Evolutionary conservation across 345 rosid genomes (phyloP).

Genomic region (Populus simonii): DNA sequence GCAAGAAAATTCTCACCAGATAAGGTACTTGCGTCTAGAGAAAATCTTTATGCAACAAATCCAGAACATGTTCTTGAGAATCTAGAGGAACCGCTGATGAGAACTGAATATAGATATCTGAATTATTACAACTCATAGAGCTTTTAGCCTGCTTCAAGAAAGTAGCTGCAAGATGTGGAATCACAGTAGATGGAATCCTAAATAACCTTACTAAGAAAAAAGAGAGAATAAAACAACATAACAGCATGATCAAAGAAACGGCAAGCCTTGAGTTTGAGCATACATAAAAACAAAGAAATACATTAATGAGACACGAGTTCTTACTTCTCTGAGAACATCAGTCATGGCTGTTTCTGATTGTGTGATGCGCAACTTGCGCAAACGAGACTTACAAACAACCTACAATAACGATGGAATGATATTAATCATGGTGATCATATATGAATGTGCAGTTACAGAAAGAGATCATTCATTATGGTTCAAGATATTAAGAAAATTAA

Average conservation of each 20-base stretch:
- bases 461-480: background rate
- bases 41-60: background rate
- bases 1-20: background rate
- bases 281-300: background rate
- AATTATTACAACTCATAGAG: background rate
- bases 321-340: background rate
- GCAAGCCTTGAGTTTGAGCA: background rate
- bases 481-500: background rate
- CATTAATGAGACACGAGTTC: background rate
- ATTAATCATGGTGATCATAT: no score
- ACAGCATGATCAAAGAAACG: background rate
- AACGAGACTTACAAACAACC: background rate
- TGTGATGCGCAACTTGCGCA: background rate
- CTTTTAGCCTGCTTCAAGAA: background rate
- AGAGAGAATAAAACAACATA: background rate
- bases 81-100: background rate
- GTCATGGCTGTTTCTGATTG: background rate
- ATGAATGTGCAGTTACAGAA: background rate
- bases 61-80: background rate
- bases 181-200: background rate
- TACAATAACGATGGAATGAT: background rate
- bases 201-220: background rate
- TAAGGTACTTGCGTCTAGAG: background rate
- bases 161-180: background rate
- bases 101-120: background rate